Conservation (phyloP, 768 basidiomycete species). For the Pisolithus marmoratus region DNA sequence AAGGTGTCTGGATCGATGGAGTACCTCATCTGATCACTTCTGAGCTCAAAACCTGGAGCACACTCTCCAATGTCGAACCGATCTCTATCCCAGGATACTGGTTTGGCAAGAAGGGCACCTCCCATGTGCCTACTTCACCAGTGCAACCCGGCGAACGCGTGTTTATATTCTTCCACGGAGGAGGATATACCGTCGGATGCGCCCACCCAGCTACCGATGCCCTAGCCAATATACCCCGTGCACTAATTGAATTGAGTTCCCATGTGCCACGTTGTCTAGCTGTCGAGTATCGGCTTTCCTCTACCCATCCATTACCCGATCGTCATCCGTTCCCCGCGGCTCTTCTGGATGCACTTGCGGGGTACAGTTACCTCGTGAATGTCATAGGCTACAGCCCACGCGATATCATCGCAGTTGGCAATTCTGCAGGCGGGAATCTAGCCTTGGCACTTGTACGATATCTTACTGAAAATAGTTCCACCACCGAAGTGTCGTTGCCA, state of each 20-base stretch:
- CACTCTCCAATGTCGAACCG: conserved; percentile 33
- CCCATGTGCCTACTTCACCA: conserved; percentile 26
- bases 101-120: conserved; percentile 39
- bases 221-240: conserved; percentile 35
- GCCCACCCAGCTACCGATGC: conserved; percentile 52
- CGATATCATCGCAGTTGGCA: conserved; percentile 66
- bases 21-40: conserved; percentile 26
- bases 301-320: conserved; percentile 35
- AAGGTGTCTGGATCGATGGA: conserved; percentile 30
- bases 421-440: conserved; percentile 77
- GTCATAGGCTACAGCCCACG: conserved; percentile 48
- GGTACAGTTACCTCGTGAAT: conserved; percentile 65
- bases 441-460: conserved; percentile 58
- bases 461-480: conserved; percentile 44
- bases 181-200: conserved; percentile 48
- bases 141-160: conserved; percentile 52
- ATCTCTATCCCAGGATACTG: conserved; percentile 53
- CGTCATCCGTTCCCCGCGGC: conserved; percentile 68
- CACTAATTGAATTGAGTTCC: conserved; percentile 40
- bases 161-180: conserved; percentile 58
- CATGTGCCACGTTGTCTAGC: conserved; percentile 47
- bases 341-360: conserved; percentile 67
- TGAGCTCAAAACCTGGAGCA: conserved; percentile 22
- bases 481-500: conserved; percentile 28
- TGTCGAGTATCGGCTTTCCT: conserved; percentile 68